Evolutionary conservation across 148 eudicot species (phyloP).

Genomic region (Nyssa sinensis): DNA sequence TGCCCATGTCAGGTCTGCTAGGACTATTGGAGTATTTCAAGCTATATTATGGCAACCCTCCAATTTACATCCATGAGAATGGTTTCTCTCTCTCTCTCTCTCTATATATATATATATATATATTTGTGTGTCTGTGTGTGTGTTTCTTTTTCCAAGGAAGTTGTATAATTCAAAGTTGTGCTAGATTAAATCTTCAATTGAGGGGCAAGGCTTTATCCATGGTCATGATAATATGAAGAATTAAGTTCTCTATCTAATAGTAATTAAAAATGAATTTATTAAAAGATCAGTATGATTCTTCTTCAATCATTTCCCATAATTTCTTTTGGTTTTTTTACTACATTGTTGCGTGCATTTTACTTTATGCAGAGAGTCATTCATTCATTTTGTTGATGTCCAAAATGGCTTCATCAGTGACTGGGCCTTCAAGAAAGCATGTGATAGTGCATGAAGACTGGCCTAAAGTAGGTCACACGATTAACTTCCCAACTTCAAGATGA

Average conservation of each 20-base stretch:
- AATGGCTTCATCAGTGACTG: not conserved
- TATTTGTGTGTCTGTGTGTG: not conserved
- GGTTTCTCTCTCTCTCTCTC: constrained; percentile 29
- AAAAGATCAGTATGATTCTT: not conserved
- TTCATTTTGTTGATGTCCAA: not conserved
- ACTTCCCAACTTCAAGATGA: not conserved
- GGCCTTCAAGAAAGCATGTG: not conserved
- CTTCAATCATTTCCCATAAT: not conserved
- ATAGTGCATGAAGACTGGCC: not conserved
- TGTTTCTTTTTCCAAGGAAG: not conserved
- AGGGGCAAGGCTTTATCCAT: not conserved
- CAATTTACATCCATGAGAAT: constrained; percentile 47
- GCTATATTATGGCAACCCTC: constrained; percentile 42
- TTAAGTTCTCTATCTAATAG: not conserved
- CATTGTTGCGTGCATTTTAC: not conserved
- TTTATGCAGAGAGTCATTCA: not conserved
- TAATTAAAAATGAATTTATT: not conserved
- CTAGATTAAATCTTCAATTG: not conserved
- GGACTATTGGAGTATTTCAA: constrained; percentile 42
- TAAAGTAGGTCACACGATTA: not conserved
- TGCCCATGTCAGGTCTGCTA: constrained; percentile 32
- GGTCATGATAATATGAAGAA: not conserved
- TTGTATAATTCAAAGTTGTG: not conserved
- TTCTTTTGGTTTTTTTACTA: not conserved
- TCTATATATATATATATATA: not conserved